phyloP scores from a whole-genome alignment of 768 basidiomycete species.

The Mycena floridula region DNA sequence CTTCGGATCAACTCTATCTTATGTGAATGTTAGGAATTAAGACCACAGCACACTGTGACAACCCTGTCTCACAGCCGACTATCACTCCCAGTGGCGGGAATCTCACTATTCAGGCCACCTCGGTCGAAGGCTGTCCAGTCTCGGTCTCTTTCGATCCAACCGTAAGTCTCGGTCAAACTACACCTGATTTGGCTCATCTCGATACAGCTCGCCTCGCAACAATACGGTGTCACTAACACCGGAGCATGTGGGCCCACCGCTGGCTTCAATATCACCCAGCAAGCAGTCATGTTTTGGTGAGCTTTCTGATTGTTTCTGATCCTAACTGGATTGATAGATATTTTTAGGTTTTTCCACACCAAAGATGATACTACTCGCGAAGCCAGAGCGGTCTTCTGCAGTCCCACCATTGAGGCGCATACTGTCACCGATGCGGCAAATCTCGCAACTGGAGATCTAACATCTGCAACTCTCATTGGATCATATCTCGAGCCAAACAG shows the following conservation, averaged over 20 bases:
- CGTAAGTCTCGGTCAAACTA: slow-evolving; percentile 14
- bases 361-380: slow-evolving; percentile 24
- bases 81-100: slow-evolving; percentile 15
- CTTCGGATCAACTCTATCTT: background rate
- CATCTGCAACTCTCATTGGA: background rate
- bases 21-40: slow-evolving; percentile 17
- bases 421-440: slow-evolving; percentile 36
- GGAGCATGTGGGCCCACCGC: slow-evolving; percentile 22
- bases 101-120: slow-evolving; percentile 37
- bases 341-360: slow-evolving; percentile 33
- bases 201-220: slow-evolving; percentile 29
- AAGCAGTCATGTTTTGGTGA: slow-evolving; percentile 67
- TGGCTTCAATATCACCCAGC: slow-evolving; percentile 28
- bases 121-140: slow-evolving; percentile 39
- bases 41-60: slow-evolving; percentile 42
- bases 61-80: slow-evolving; percentile 22
- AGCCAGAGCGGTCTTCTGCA: slow-evolving; percentile 51
- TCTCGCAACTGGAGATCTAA: slow-evolving; percentile 29
- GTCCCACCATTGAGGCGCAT: slow-evolving; percentile 39
- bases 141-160: slow-evolving; percentile 29
- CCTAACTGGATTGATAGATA: background rate
- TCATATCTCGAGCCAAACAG: slow-evolving; percentile 31
- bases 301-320: slow-evolving; percentile 1
- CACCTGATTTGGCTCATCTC: background rate
- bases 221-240: slow-evolving; percentile 42